Evolutionary conservation across 2,329 filamentous ascomycete species (phyloP), one percentile per base, ranked within the genome.

Genomic region (Neofusicoccum umdonicola): DNA sequence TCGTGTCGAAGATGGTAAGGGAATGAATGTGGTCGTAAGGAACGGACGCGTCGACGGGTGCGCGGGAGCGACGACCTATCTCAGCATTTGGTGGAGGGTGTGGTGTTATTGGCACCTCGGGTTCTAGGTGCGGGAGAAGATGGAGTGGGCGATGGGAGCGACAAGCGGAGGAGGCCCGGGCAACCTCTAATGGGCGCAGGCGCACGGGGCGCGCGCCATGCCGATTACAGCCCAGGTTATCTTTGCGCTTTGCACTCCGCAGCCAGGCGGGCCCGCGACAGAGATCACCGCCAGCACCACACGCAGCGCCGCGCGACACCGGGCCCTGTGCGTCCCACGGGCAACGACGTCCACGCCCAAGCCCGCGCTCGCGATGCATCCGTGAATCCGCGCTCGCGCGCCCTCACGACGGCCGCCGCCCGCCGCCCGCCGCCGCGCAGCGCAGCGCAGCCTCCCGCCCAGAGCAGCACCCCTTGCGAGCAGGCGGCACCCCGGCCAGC

Each of bases 1-100:
- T 60, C 56, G 56, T 47, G 56, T 60, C 56, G 56, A 60, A 60
- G 42, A 47, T 45, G 41, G 41, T 48, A 60, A 60, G 31, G 56
- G 56, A 60, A 60, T 35, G 56, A 60, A 60, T 60, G 56, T 63
- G 61, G 50, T 63, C 48, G 61, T 63, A 63, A 63, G 61, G 61
- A 63, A 63, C 61, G 61, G 61, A 63, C 61, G 61, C 48, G 41
- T 52, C 61, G 61, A 63, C 27, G 51, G 61, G 51, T 63, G 61
- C 61, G 51, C 48, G 41, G 37, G 37, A n/a, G 61, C 48, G 51
- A 22, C 50, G 41, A 63, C 51, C 61, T 63, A 63, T 63, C 48
- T 63, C 51, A 60, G 61, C 61, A 52, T 63, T 54, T 54, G 50
- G 61, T 37, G n/a, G 61, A 44, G 35, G 60, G 34, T 19, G 17